Evolutionary conservation across 2,329 filamentous ascomycete species (phyloP), one percentile per base, ranked within the genome.

Genomic region (Cladosporium sphaerospermum): DNA sequence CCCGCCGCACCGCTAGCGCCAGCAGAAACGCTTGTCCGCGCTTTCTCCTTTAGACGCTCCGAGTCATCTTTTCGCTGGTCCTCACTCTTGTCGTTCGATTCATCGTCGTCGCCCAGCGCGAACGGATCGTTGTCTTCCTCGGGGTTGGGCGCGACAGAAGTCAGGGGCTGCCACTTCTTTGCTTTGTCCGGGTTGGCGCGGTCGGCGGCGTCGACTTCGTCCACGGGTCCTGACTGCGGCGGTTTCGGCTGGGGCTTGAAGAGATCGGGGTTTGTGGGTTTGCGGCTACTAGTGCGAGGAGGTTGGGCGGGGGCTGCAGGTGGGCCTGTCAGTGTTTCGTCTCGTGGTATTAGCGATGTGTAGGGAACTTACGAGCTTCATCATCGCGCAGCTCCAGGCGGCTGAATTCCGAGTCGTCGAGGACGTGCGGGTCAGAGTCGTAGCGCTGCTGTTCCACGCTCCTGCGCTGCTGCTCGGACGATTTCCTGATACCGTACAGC

Each of bases 131-230:
- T 92, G 61, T 97, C 75, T 60, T 97, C 75, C 57, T 96, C 86
- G 11, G 92, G 91, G 58, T 82, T 85, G 1, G 91, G 89, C 59
- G 95, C 88, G 11, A 96, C 83, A 0, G 85, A 80, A 10, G 91
- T 89, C 62, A 99, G 75, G 9, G 93, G 92, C 71, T 99, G 92
- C 93, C 93, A 99, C 75, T 99, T 99, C 79, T 91, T 96, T 43
- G 81, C 72, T 73, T 90, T 49, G 33, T 57, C 59, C 18, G 84
- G 81, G 67, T 95, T 93, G 33, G 57, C 60, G 31, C 84, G 81
- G 67, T 95, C 93, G 54, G 86, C 68, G 33, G 77, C 83, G 61
- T 85, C 80, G 44, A 96, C 91, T 65, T 96, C 89, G 63, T 95
- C 88, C 2, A 88, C 82, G 9, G 82, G 80, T 1, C 82, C 82